Conservation (phyloP, 768 basidiomycete species). For the Pleurotus pulmonarius region DNA sequence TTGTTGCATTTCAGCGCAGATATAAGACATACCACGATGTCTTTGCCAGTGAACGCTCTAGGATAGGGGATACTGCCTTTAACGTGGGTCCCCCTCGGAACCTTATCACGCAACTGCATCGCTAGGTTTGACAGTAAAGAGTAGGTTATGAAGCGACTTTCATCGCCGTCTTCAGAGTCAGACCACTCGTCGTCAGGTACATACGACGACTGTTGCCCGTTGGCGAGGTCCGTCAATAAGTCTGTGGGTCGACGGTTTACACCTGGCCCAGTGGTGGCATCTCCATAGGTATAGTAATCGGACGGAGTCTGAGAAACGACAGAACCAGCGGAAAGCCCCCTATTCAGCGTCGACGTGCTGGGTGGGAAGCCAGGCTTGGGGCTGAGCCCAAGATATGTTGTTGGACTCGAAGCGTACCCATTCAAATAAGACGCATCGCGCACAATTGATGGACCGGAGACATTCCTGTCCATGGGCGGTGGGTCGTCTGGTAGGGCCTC, state of each 20-base stretch:
- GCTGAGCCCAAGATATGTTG: background rate
- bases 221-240: slow-evolving; percentile 25
- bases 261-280: slow-evolving; percentile 4
- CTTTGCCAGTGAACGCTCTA: slow-evolving; percentile 89
- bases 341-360: slow-evolving; percentile 16
- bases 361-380: background rate
- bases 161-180: slow-evolving; percentile 64
- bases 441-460: background rate
- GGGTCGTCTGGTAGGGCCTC: no score
- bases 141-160: slow-evolving; percentile 81
- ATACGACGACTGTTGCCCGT: slow-evolving; percentile 28
- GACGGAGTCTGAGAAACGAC: slow-evolving; percentile 18
- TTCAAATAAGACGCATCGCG: background rate
- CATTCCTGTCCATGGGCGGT: background rate
- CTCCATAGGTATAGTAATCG: slow-evolving; percentile 11
- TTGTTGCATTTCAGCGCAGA: background rate
- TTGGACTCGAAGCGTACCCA: slow-evolving; percentile 1
- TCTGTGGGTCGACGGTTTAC: slow-evolving; percentile 19
- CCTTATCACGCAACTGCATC: slow-evolving; percentile 84
- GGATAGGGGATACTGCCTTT: slow-evolving; percentile 93
- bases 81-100: slow-evolving; percentile 81
- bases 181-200: slow-evolving; percentile 51
- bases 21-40: slow-evolving; percentile 72
- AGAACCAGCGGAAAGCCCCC: slow-evolving; percentile 24
- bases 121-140: slow-evolving; percentile 86